Conservation (phyloP, 1,284 basidiomycete species). For the Malassezia slooffiae region DNA sequence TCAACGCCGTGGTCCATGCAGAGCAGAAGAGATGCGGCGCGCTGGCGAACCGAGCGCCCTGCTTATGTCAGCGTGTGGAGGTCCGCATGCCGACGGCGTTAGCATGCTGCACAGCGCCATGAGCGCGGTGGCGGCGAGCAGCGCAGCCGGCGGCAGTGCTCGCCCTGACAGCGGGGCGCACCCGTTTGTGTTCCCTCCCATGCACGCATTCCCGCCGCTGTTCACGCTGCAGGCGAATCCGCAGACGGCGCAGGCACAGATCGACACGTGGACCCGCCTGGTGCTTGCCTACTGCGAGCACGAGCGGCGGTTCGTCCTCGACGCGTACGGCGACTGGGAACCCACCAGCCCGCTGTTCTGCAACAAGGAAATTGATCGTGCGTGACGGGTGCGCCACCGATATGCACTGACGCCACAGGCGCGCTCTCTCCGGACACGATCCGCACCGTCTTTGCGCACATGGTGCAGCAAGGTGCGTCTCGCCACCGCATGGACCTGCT, state of each 20-base stretch:
- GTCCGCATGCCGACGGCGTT: too few relatives aligned
- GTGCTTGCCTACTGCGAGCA: constrained; percentile 48
- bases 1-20: too few relatives aligned
- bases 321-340: constrained; percentile 42
- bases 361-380: constrained; percentile 6
- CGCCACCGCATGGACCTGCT: too few relatives aligned
- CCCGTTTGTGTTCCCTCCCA: constrained; percentile 48
- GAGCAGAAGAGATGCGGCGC: too few relatives aligned
- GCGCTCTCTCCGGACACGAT: constrained; percentile 17
- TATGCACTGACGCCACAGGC: constrained; percentile 10
- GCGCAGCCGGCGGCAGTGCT: too few relatives aligned
- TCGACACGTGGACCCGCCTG: constrained; percentile 49
- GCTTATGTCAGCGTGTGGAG: too few relatives aligned
- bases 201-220: constrained; percentile 54
- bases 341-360: constrained; percentile 7
- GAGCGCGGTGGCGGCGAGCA: too few relatives aligned
- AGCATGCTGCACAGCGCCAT: too few relatives aligned
- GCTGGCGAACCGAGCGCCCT: too few relatives aligned
- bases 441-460: constrained; percentile 19
- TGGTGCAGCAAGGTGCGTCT: constrained; percentile 33
- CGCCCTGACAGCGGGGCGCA: background rate
- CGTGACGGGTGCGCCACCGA: constrained; percentile 1
- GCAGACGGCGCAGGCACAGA: constrained; percentile 49
- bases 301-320: constrained; percentile 48
- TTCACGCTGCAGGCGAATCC: constrained; percentile 53